Base-by-base conservation (phyloP, 2,329 filamentous ascomycete genomes). In the Colletotrichum cereale region DNA sequence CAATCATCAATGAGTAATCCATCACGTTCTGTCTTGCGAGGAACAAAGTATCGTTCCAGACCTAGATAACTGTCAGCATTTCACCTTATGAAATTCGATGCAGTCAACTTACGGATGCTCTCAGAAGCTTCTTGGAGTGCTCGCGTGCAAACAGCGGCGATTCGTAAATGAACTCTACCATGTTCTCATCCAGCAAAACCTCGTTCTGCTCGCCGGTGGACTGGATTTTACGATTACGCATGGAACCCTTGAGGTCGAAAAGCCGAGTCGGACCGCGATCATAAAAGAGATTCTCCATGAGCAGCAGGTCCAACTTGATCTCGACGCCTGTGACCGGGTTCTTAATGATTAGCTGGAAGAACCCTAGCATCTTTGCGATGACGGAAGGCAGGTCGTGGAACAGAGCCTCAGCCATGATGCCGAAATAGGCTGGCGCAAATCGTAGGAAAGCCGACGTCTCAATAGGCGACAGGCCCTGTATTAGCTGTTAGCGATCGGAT, bases 241-340 rank as follows among this genome's bases (percentile, higher is more conserved):
- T 99, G 11, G 94, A 97, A 2, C 96, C 96, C 80, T 99, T 99
- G 73, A 99, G 89, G 79, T 99, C 96, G 79, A 99, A 96, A 58
- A 95, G 95, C 52, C 96, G 91, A 38, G 93, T 96, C 0, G 95
- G 95, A 24, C 90, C 91, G 36, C 96, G 93, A 79, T 98, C 96
- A 78, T 99, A 99, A 81, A 99, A 99, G 21, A 99, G 84, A 76
- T 99, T 99, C 82, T 99, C 96, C 91, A 98, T 99, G 24, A 99
- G 88, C 5, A 99, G 86, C 64, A 99, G 87, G 81, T 97, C 97
- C 82, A 96, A 94, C 79, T 97, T 97, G 81, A 97, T 96, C 79
- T 99, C 96, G 0, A 93, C 93, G 61, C 95, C 95, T 0, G 95
- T 98, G 24, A 89, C 87, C 0, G 96, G 94, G 76, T 98, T 98